Evolutionary conservation across 345 rosid genomes (phyloP).

Genomic region (Syzygium jambos): DNA sequence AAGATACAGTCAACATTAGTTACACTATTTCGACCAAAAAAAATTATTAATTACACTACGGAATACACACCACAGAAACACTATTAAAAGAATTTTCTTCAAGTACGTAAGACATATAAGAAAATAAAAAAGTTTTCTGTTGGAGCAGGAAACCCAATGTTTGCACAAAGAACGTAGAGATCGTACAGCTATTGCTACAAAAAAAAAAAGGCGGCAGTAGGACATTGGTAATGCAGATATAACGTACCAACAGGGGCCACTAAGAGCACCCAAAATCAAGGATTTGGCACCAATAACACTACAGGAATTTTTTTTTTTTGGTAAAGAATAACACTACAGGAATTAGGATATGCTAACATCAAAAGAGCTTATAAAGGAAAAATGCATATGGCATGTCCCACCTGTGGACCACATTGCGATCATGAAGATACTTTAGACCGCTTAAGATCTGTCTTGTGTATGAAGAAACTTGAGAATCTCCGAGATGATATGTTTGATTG

Average conservation of each 20-base stretch:
- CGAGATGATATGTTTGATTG: constrained; percentile 45
- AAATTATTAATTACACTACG: background rate
- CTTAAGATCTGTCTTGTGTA: constrained; percentile 79
- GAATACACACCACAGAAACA: background rate
- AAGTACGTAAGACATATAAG: background rate
- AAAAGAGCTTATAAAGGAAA: background rate
- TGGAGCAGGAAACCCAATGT: background rate
- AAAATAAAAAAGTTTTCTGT: background rate
- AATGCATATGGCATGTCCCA: background rate
- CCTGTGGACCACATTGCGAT: constrained; percentile 52
- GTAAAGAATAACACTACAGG: background rate
- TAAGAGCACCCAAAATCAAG: background rate
- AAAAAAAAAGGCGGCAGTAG: background rate
- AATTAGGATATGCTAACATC: background rate
- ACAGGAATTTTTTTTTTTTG: no score
- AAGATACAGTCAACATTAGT: background rate
- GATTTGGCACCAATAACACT: background rate
- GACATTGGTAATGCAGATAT: background rate
- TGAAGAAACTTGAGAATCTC: constrained; percentile 54
- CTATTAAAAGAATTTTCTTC: background rate
- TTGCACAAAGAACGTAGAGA: background rate
- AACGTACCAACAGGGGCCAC: background rate
- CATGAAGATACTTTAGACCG: constrained; percentile 86
- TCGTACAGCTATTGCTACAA: background rate
- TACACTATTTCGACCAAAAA: background rate